Conservation (phyloP, 805 yeast species). For the Ascoidea rubescens region DNA sequence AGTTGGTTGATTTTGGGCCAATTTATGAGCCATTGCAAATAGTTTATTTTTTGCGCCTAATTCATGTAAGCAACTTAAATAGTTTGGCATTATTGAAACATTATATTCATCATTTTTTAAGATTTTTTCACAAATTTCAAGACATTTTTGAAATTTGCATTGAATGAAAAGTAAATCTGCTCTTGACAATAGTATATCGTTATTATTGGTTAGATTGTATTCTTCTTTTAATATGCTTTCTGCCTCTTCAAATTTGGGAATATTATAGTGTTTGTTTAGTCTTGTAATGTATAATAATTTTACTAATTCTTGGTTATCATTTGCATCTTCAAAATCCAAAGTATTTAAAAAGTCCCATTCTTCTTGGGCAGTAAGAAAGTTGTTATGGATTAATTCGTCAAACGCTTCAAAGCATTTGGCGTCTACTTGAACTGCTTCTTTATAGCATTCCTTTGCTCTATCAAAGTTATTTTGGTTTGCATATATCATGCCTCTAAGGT, state of each 20-base stretch:
- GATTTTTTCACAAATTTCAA: conserved; percentile 54
- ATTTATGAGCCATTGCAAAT: conserved; percentile 66
- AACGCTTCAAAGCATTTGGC: conserved; percentile 91
- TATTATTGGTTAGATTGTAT: conserved; percentile 52
- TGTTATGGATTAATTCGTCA: conserved; percentile 57
- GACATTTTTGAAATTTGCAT: conserved; percentile 67
- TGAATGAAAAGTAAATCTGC: conserved; percentile 63
- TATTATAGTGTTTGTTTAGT: conserved; percentile 58
- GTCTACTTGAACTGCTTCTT: conserved; percentile 78
- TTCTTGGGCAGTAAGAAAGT: conserved; percentile 68
- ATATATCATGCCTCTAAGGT: conserved; percentile 69
- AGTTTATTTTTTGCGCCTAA: conserved; percentile 70
- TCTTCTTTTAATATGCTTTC: conserved; percentile 54
- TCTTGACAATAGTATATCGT: conserved; percentile 52
- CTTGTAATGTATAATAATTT: conserved; percentile 61
- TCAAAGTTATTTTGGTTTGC: conserved; percentile 75
- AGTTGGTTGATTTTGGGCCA: conserved; percentile 75
- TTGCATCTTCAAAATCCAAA: conserved; percentile 58
- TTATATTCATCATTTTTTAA: conserved; percentile 51
- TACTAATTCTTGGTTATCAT: conserved; percentile 72
- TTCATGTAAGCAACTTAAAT: conserved; percentile 76
- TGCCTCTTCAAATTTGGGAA: conserved; percentile 46
- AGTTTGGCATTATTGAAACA: conserved; percentile 58
- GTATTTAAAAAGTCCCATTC: conserved; percentile 68
- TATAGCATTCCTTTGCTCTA: conserved; percentile 72